phyloP scores from a whole-genome alignment of 306 rosid genomes.

The Macrotyloma uniflorum region DNA sequence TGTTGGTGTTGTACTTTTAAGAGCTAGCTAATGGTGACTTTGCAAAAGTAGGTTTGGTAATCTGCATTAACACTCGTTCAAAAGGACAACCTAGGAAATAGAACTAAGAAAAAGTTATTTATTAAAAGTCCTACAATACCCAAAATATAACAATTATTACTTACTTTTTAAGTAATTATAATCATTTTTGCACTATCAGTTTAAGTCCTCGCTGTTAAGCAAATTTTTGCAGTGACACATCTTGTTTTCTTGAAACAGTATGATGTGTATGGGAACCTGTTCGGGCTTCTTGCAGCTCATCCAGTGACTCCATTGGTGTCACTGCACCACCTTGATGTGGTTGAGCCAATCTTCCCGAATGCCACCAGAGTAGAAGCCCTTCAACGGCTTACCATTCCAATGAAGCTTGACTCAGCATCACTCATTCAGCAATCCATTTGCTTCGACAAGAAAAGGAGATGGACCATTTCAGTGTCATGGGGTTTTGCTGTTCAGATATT shows the following conservation, averaged over 20 bases:
- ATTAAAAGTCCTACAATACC: too few species aligned
- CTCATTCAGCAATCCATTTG: constrained; percentile 95
- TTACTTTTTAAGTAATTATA: background rate
- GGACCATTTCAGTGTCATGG: constrained; percentile 97
- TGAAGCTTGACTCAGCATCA: constrained; percentile 80
- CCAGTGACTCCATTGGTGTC: constrained; percentile 94
- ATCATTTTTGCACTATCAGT: background rate
- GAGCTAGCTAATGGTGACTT: background rate
- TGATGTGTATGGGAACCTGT: constrained; percentile 91
- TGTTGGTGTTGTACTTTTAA: background rate
- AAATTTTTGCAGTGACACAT: background rate
- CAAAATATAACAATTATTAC: background rate
- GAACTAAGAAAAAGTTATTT: background rate
- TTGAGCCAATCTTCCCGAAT: constrained; percentile 94
- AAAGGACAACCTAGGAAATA: background rate
- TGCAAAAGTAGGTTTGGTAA: background rate
- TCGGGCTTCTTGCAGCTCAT: constrained; percentile 95
- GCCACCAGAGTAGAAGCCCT: constrained; percentile 72
- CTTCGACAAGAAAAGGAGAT: constrained; percentile 61
- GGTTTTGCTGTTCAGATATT: constrained; percentile 88
- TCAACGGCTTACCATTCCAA: constrained; percentile 65
- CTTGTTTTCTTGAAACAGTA: constrained; percentile 59
- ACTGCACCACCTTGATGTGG: constrained; percentile 94
- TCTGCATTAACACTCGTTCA: background rate
- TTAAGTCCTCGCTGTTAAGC: background rate